A percentile compares a stretch with the other conserved stretches of the same genome.
Evolutionary conservation across 345 rosid genomes (phyloP).

Genomic region (Clausena lansium): DNA sequence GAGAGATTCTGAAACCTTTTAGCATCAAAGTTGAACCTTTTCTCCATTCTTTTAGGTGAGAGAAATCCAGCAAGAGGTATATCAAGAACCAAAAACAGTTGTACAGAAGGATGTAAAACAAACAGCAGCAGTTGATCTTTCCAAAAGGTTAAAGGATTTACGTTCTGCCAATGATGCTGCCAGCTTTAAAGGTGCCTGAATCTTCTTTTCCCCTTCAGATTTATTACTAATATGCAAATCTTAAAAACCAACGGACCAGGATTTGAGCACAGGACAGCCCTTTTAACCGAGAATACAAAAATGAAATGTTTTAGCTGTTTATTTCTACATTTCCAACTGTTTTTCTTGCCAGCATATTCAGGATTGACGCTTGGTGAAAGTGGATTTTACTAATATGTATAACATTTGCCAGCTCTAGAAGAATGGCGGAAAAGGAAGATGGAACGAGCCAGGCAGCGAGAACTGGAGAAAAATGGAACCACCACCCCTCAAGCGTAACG

Average conservation of each 20-base stretch:
- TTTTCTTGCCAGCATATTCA: neutral
- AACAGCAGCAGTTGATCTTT: slow-evolving; percentile 77
- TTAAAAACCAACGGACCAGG: neutral
- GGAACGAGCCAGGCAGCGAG: slow-evolving; percentile 75
- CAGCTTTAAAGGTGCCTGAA: slow-evolving; percentile 63
- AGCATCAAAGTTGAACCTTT: neutral
- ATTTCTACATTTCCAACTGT: neutral
- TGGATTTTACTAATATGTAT: slow-evolving; percentile 1
- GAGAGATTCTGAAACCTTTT: neutral
- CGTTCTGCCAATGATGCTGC: slow-evolving; percentile 60
- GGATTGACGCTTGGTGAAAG: neutral
- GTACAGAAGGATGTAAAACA: slow-evolving; percentile 59
- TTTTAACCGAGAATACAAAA: neutral
- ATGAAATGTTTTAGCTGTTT: neutral
- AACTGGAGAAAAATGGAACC: slow-evolving; percentile 62
- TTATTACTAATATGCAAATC: neutral
- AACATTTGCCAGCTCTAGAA: slow-evolving; percentile 56
- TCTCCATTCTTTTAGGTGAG: slow-evolving; percentile 48
- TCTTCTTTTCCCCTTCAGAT: neutral
- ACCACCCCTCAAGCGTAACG: slow-evolving; percentile 30
- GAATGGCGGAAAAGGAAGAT: slow-evolving; percentile 92
- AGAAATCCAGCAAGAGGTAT: slow-evolving; percentile 76
- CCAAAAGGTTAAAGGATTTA: slow-evolving; percentile 79
- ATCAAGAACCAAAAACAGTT: slow-evolving; percentile 44
- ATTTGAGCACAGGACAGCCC: neutral